Base-by-base conservation (phyloP, 2,329 filamentous ascomycete genomes). In the Aureobasidium zeae region DNA sequence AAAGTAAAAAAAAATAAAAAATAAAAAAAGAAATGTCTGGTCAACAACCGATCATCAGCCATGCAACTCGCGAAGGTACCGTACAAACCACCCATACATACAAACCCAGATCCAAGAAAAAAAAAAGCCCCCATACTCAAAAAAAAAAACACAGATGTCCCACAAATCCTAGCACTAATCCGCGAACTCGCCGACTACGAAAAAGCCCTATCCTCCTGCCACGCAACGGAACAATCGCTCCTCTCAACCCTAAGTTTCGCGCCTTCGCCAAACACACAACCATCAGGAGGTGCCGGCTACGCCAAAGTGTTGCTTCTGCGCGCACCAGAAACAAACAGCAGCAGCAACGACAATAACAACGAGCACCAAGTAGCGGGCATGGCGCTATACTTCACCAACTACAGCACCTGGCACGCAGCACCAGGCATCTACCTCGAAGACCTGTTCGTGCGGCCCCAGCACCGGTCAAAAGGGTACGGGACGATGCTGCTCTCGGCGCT, bases 351-450 rank as follows among this genome's bases (percentile, higher is more conserved):
- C n/a, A n/a, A n/a, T n/a, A n/a, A n/a, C n/a, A n/a, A n/a, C n/a
- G n/a, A n/a, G n/a, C n/a, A n/a, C n/a, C 55, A 61, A 22, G 58
- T 76, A 62, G 83, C 77, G 0, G 86, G 83, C 35, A 86, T 95
- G 75, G 87, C 87, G 1, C 66, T 95, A 29, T 95, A 87, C 67
- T 96, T 94, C 63, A 87, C 89, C 71, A 96, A 89, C 66, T 96
- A 94, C 66, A 86, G 81, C 57, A 95, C 89, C 0, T 96, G 91
- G 91, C 77, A 83, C 7, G 77, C 83, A n/a, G 76, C 76, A 33
- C 78, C 88, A 0, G 89, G 89, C 2, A 83, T 98, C 57, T 94
- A 93, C 63, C 79, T 96, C 26, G 89, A 96, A 63, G 89, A 96
- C 58, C 69, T 96, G n/a, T 94, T 81, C 57, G 86, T 98, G 29